phyloP scores from a whole-genome alignment of 2,329 filamentous ascomycete genomes.

The Graphilbum sp. region DNA sequence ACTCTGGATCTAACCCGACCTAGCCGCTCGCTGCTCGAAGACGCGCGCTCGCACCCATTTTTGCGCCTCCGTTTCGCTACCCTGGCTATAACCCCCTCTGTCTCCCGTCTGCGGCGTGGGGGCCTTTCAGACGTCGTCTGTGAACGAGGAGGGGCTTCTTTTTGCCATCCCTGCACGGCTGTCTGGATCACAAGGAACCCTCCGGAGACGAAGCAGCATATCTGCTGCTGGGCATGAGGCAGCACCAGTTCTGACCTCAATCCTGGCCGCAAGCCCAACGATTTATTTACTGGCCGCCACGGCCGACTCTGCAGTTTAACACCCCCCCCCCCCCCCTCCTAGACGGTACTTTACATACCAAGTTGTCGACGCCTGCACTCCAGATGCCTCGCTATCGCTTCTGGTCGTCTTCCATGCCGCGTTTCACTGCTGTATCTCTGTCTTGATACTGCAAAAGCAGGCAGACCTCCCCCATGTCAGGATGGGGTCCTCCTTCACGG shows the following conservation, averaged over 20 bases:
- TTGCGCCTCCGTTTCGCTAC: conserved; percentile 14
- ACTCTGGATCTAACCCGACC: neutral
- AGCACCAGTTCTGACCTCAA: no score
- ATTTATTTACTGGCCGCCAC: no score
- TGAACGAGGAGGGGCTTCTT: no score
- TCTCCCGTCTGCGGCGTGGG: no score
- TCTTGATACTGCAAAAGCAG: conserved; percentile 8
- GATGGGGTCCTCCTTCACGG: conserved; percentile 30
- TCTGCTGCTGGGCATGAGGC: no score
- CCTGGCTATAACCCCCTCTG: no score
- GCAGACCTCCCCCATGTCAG: conserved; percentile 1
- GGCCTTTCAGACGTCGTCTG: no score
- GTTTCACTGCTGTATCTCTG: conserved; percentile 11
- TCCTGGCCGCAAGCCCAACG: no score
- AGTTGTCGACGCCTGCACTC: conserved; percentile 7
- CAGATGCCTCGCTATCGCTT: conserved; percentile 18
- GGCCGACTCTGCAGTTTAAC: neutral
- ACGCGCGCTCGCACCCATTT: conserved; percentile 20
- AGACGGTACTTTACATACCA: neutral
- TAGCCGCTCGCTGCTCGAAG: conserved; percentile 11
- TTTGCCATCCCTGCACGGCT: no score
- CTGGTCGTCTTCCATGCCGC: conserved; percentile 13
- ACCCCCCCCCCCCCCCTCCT: no score
- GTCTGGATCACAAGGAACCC: neutral
- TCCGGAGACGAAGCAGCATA: neutral